A percentile compares a stretch with the other conserved stretches of the same genome.
These are phyloP conservation scores for Aspergillus ochraceus DNA, from an alignment of 2,329 filamentous ascomycete genomes.

Conservation along the genomic window DNA sequence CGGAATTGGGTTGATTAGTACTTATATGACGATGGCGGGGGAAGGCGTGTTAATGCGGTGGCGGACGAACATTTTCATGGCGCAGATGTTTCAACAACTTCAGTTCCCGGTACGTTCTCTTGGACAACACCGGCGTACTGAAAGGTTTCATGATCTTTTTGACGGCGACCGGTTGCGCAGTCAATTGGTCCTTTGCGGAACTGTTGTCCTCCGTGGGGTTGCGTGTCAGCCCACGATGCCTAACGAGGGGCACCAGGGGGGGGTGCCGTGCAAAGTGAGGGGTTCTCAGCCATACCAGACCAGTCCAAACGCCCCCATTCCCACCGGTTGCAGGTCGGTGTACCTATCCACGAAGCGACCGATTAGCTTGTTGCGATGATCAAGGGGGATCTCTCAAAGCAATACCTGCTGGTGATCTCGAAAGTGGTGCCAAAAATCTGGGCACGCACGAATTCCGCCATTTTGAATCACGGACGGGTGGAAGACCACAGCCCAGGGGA, in stretches of 20 bases:
- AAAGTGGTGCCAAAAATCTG: conserved; percentile 99
- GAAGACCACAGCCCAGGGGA: conserved; percentile 14
- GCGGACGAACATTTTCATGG: conserved; percentile 80
- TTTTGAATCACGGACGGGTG: conserved; percentile 50
- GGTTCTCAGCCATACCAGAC: conserved; percentile 71
- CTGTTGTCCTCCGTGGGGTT: conserved; percentile 48
- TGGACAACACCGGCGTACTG: conserved; percentile 96
- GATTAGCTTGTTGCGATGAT: conserved; percentile 1
- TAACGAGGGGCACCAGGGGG: conserved; percentile 7
- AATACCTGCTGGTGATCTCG: conserved; percentile 96
- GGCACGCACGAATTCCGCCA: conserved; percentile 99
- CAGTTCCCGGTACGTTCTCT: conserved; percentile 95
- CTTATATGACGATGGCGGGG: not conserved
- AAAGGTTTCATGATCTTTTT: conserved; percentile 99
- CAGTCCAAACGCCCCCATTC: conserved; percentile 97
- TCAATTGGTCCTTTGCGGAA: conserved; percentile 97
- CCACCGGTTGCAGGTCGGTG: conserved; percentile 95
- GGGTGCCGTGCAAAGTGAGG: conserved; percentile 10
- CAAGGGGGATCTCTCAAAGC: not conserved
- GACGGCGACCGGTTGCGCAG: conserved; percentile 91
- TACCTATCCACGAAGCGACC: conserved; percentile 61
- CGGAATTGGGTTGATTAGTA: conserved; percentile 17
- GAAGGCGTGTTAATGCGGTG: not conserved
- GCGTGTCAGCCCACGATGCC: conserved; percentile 13
- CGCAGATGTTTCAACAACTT: conserved; percentile 95